Conservation (phyloP, 1,139 yeast genomes). For the Blastobotrys capitulatus region DNA sequence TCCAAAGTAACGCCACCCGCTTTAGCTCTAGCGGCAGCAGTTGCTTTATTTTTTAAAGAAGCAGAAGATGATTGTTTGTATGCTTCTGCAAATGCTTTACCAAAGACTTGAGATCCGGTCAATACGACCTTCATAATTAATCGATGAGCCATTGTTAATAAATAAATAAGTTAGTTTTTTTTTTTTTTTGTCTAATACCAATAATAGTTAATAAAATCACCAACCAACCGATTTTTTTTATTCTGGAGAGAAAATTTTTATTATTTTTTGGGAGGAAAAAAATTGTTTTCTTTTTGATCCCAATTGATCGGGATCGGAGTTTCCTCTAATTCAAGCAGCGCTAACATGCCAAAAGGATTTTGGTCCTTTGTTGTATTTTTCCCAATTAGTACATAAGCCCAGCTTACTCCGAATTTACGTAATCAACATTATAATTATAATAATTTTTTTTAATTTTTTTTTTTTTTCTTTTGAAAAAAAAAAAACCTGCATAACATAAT, state of each 20-base stretch:
- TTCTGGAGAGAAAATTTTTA: not conserved
- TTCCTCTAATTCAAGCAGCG: too few species aligned
- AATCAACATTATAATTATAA: too few species aligned
- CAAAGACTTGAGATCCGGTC: conserved; percentile 94
- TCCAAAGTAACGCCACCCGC: conserved; percentile 79
- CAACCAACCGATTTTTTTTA: too few species aligned
- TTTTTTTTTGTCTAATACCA: not conserved
- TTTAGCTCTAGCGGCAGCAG: conserved; percentile 52
- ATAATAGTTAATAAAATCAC: not conserved
- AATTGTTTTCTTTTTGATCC: not conserved
- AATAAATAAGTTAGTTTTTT: not conserved
- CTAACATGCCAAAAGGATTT: too few species aligned
- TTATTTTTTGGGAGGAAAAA: not conserved
- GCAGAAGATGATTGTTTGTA: conserved; percentile 94
- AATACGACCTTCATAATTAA: conserved; percentile 80
- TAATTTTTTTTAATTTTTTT: not conserved
- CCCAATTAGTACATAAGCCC: too few species aligned
- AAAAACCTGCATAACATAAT: too few species aligned
- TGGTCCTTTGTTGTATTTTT: too few species aligned
- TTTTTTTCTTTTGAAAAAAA: not conserved
- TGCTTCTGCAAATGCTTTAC: conserved; percentile 95
- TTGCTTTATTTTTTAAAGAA: conserved; percentile 63
- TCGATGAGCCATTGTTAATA: conserved; percentile 65
- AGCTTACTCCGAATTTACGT: too few species aligned
- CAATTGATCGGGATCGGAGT: too few species aligned